Conservation (phyloP, 148 eudicot species). For the Nepenthes mirabilis region DNA sequence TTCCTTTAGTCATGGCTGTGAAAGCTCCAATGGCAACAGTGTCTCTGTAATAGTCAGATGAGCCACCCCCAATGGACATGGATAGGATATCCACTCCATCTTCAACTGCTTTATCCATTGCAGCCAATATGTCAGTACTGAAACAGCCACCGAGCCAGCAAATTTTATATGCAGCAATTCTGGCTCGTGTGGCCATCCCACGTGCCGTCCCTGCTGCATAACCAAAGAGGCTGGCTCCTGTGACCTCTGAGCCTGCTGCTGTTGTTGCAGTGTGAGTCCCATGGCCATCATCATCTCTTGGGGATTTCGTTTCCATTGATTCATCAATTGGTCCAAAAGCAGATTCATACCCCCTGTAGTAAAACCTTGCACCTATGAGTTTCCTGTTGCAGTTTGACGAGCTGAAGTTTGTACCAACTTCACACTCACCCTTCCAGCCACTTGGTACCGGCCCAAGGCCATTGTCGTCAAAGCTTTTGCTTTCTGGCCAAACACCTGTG, state of each 20-base stretch:
- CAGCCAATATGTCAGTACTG: conserved; percentile 63
- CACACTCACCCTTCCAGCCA: conserved; percentile 68
- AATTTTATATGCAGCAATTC: conserved; percentile 61
- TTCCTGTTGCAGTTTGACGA: conserved; percentile 52
- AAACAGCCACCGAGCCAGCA: conserved; percentile 83
- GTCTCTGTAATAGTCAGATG: conserved; percentile 46
- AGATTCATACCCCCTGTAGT: conserved; percentile 61
- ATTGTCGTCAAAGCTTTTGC: conserved; percentile 50
- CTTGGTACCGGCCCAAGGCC: conserved; percentile 60
- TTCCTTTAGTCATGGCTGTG: conserved; percentile 47
- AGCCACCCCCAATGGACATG: conserved; percentile 59
- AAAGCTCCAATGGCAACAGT: conserved; percentile 64
- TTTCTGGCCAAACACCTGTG: conserved; percentile 87
- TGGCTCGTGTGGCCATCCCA: conserved; percentile 71
- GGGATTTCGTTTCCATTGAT: conserved; percentile 50
- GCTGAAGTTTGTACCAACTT: conserved; percentile 38
- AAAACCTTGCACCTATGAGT: conserved; percentile 70
- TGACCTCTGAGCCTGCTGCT: conserved; percentile 58
- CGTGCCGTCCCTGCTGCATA: conserved; percentile 70
- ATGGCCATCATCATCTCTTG: conserved; percentile 88
- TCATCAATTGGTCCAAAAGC: conserved; percentile 53
- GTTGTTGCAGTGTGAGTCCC: conserved; percentile 93
- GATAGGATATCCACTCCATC: conserved; percentile 76
- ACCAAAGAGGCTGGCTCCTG: conserved; percentile 57
- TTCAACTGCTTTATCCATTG: conserved; percentile 62